phyloP scores from a whole-genome alignment of 2,329 filamentous ascomycete species.

The Alternaria dauci region DNA sequence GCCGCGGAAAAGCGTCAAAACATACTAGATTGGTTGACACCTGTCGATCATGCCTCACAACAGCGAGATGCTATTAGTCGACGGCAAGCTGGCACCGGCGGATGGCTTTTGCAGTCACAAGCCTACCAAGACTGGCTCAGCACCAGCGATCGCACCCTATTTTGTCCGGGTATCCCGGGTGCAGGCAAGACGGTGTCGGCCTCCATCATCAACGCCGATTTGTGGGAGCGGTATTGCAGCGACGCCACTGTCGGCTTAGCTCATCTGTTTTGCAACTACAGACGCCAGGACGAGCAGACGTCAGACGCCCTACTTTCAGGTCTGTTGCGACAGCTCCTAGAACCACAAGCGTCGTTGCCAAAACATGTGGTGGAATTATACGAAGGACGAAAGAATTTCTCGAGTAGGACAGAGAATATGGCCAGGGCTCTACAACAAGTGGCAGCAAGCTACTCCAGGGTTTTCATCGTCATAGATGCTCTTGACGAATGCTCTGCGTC shows the following conservation, averaged over 20 bases:
- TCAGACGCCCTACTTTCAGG: neutral
- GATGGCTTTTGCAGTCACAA: neutral
- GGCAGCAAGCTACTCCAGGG: neutral
- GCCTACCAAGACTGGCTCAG: neutral
- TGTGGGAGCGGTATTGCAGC: neutral
- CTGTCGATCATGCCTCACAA: neutral
- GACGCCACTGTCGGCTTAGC: neutral
- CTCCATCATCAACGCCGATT: neutral
- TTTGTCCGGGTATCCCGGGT: neutral
- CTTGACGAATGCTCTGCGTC: neutral
- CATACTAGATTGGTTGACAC: accelerated
- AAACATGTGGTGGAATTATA: neutral
- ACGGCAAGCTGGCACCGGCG: neutral
- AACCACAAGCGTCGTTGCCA: neutral
- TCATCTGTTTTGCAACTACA: neutral
- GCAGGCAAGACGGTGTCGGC: neutral
- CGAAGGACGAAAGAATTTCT: too few relatives aligned
- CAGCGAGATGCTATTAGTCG: neutral
- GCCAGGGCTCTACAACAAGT: neutral
- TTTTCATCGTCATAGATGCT: neutral
- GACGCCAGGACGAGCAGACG: neutral
- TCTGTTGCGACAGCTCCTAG: neutral
- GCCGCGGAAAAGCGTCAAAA: too few relatives aligned
- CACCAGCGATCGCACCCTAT: neutral
- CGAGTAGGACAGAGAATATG: accelerated